Evolutionary conservation across 495 filamentous ascomycete species (phyloP).

Genomic region (Penicillium longicatenatum): DNA sequence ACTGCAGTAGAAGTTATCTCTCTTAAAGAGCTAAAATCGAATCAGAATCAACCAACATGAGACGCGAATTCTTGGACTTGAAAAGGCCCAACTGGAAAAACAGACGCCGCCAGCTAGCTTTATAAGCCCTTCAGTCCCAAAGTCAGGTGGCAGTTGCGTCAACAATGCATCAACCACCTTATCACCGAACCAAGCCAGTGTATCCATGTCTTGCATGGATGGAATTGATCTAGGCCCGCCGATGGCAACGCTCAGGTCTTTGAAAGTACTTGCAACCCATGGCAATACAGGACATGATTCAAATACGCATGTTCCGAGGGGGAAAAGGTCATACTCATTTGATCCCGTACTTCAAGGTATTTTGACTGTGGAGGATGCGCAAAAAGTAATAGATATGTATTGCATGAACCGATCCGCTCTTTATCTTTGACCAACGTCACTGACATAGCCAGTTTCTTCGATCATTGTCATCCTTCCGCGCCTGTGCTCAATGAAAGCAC

Average conservation of each 20-base stretch:
- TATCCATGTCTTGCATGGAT: conserved; percentile 11
- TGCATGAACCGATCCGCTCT: neutral
- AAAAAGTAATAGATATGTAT: conserved; percentile 18
- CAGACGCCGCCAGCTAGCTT: neutral
- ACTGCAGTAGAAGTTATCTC: neutral
- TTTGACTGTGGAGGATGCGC: conserved; percentile 8
- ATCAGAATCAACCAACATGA: conserved; percentile 24
- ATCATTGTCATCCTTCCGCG: conserved; percentile 19
- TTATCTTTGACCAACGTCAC: neutral
- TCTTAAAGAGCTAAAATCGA: neutral
- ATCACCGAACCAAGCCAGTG: conserved; percentile 8
- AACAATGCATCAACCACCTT: neutral
- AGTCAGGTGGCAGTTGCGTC: neutral
- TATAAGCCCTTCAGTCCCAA: neutral
- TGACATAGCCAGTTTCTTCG: conserved; percentile 14
- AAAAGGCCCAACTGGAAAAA: neutral
- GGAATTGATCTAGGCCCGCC: conserved; percentile 20
- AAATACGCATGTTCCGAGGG: neutral
- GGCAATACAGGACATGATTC: neutral
- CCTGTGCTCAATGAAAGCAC: conserved; percentile 17
- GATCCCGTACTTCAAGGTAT: conserved; percentile 12
- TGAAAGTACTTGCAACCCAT: conserved; percentile 15
- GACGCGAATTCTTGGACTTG: conserved; percentile 18
- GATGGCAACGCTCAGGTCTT: conserved; percentile 21
- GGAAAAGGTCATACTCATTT: neutral